These are phyloP conservation scores for Tuctoria greenei DNA, from an alignment of 176 grass and related monocot species.

Conservation along the genomic window DNA sequence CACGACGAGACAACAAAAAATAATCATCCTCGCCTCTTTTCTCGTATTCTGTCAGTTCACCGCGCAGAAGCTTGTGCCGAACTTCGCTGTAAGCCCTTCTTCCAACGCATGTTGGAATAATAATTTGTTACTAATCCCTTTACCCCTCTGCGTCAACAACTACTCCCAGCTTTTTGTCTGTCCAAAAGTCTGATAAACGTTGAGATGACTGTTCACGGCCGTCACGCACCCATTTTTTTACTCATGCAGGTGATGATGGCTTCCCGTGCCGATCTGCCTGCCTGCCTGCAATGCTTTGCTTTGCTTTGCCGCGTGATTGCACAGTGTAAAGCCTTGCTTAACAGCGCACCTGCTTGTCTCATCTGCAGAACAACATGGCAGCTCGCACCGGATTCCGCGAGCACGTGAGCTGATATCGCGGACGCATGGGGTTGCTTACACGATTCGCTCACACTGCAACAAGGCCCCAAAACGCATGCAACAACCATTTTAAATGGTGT, in stretches of 20 bases:
- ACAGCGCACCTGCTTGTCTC: constrained; percentile 41
- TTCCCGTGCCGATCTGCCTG: not conserved
- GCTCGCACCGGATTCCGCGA: constrained; percentile 2
- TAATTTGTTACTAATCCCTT: not conserved
- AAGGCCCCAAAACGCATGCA: not conserved
- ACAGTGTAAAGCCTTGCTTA: constrained; percentile 31
- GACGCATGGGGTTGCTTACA: not conserved
- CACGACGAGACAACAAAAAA: not conserved
- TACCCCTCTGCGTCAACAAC: not conserved
- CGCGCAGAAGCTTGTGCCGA: not conserved
- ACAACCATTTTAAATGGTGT: not conserved
- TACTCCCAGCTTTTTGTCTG: not conserved
- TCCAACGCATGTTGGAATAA: not conserved
- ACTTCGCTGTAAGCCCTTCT: not conserved
- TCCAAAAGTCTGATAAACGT: not conserved
- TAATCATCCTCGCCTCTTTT: not conserved
- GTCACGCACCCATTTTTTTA: constrained; percentile 6
- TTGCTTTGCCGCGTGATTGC: constrained; percentile 20
- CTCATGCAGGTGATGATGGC: constrained; percentile 11
- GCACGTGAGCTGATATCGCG: constrained; percentile 38
- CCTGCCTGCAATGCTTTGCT: not conserved
- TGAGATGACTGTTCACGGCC: not conserved
- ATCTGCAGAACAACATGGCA: constrained; percentile 35
- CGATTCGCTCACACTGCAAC: not conserved
- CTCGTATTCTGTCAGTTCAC: not conserved